These are phyloP conservation scores for Mortierella alpina DNA, from an alignment of 192 early-diverging fungal species.

Conservation along the genomic window DNA sequence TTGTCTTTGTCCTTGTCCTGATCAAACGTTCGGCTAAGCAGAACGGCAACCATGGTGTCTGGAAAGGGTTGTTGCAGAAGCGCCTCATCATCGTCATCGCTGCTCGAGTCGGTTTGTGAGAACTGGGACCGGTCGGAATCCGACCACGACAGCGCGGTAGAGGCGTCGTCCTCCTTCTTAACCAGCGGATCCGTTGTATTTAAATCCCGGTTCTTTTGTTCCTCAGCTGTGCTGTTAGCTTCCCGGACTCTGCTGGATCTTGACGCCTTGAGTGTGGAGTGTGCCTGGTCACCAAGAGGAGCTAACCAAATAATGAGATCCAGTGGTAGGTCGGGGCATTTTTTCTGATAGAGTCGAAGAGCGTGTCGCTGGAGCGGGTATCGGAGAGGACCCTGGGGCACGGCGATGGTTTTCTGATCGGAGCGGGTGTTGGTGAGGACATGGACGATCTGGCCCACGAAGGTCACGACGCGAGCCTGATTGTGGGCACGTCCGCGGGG, in stretches of 20 bases:
- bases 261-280: background rate
- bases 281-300: background rate
- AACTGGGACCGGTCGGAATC: background rate
- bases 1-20: background rate
- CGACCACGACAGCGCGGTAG: too few species aligned
- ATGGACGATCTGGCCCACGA: constrained; percentile 11
- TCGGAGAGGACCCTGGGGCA: background rate
- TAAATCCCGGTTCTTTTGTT: background rate
- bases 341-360: constrained; percentile 1
- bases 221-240: background rate
- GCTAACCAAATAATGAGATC: constrained; percentile 17
- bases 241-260: background rate
- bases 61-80: background rate
- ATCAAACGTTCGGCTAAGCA: constrained; percentile 3
- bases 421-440: background rate
- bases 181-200: too few species aligned
- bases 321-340: background rate
- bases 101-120: background rate
- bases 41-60: constrained; percentile 15
- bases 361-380: constrained; percentile 16
- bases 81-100: background rate
- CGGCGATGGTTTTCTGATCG: background rate
- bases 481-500: background rate
- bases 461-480: background rate
- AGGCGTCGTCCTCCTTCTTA: too few species aligned